Evolutionary conservation across 148 eudicot genomes (phyloP), one percentile per base, ranked within the genome.

Genomic region (Hydrangea macrophylla): DNA sequence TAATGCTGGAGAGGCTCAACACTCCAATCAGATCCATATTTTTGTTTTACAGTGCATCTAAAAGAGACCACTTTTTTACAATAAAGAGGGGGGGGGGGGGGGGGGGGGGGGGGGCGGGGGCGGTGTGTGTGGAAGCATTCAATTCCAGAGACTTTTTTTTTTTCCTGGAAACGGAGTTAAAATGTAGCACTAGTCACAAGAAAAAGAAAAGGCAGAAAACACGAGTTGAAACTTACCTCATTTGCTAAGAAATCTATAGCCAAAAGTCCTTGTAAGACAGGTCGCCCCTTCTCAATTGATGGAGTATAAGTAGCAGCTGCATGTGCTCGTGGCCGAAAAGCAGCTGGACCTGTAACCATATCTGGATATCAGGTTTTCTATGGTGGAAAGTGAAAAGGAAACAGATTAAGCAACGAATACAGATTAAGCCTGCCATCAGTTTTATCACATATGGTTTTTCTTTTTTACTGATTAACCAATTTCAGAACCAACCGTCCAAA

Each of bases 301-400:
- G 90, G 60, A 59, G 82, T 81, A 77, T 95, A 95, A 58, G 79
- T 72, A 70, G 86, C 72, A 64, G 88, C 72, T 33, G 96, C 84
- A 82, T 84, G 90, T 62, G 93, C 97, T 55, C 99, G 90, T 32
- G 99, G 99, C 32, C 99, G 91, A 81, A 95, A 95, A 71, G 99
- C 99, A 80, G 99, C 99, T 40, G 99, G 99, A 75, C 99, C 99
- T 95, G 73, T 61, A 80, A 64, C 24, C 60, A 31, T 26, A 72
- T 73, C 56, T 51, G 25, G 44, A 26, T 15, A 37, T 65, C 62
- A 65, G 72, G 23, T 62, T 45, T 54, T 25, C 35, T 42, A 55
- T 55, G 60, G 33, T 45, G 65, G 26, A 59, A 64, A 55, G n/a
- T n/a, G n/a, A n/a, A n/a, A n/a, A n/a, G n/a, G n/a, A n/a, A n/a